phyloP scores from a whole-genome alignment of 2,329 filamentous ascomycete genomes.

The Aspergillus sp. region DNA sequence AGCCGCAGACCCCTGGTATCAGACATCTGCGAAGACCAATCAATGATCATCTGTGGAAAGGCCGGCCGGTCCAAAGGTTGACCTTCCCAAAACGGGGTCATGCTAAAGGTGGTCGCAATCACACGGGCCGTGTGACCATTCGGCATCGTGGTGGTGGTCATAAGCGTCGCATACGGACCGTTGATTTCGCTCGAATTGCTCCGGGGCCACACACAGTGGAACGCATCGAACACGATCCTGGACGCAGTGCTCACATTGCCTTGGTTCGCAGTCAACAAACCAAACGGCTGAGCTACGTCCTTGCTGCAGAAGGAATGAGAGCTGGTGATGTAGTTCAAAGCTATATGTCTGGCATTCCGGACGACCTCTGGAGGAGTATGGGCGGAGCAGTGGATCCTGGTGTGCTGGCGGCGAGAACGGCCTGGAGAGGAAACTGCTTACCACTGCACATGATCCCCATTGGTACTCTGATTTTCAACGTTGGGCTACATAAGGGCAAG shows the following conservation, averaged over 20 bases:
- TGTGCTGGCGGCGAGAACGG: constrained; percentile 90
- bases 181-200: constrained; percentile 75
- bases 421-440: constrained; percentile 87
- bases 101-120: constrained; percentile 85
- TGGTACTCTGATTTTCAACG: constrained; percentile 85
- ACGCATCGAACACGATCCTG: constrained; percentile 91
- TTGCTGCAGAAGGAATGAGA: constrained; percentile 90
- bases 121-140: constrained; percentile 74
- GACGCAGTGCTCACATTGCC: constrained; percentile 86
- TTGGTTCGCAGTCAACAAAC: constrained; percentile 69
- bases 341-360: constrained; percentile 80
- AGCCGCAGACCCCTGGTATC: constrained; percentile 83
- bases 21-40: constrained; percentile 85
- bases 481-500: constrained; percentile 64
- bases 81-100: constrained; percentile 92
- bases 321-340: constrained; percentile 88
- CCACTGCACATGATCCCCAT: constrained; percentile 93
- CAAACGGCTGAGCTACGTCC: constrained; percentile 74
- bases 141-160: constrained; percentile 87
- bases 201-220: constrained; percentile 83
- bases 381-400: constrained; percentile 87
- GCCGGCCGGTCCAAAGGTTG: constrained; percentile 69
- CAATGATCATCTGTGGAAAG: constrained; percentile 97
- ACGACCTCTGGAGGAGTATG: constrained; percentile 81
- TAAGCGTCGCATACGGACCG: constrained; percentile 81